A percentile compares a stretch with the other conserved stretches of the same genome.
Conservation (phyloP, 2,329 filamentous ascomycete species). For the Apiospora hydei region DNA sequence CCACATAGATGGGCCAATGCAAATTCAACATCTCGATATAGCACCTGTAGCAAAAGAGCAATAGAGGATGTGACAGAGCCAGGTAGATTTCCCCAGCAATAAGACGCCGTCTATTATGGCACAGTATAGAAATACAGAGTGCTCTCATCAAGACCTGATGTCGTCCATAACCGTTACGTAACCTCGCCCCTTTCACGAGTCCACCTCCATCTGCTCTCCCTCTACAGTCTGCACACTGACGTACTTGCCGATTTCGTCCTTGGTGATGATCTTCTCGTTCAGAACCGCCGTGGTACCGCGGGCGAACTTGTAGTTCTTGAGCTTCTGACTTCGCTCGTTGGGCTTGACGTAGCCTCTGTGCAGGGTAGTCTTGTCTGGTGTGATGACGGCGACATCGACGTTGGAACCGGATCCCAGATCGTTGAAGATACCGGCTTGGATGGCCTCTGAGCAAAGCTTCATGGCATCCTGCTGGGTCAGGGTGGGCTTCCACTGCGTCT, state of each 20-base stretch:
- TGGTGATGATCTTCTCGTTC: constrained; percentile 95
- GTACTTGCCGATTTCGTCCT: constrained; percentile 93
- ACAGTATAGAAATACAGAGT: constrained; percentile 28
- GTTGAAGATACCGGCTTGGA: constrained; percentile 98
- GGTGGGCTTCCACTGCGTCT: constrained; percentile 89
- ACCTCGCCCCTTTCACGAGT: constrained; percentile 52
- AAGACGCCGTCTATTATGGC: constrained; percentile 28
- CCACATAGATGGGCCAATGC: neutral
- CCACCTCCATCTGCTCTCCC: constrained; percentile 74
- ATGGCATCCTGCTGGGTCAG: constrained; percentile 77
- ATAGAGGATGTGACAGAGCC: neutral
- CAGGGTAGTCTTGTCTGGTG: constrained; percentile 91
- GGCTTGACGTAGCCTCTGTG: constrained; percentile 93
- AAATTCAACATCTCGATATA: neutral
- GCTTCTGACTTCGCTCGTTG: constrained; percentile 89
- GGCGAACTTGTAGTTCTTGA: constrained; percentile 90
- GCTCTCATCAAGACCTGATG: constrained; percentile 18
- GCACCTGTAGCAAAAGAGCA: neutral
- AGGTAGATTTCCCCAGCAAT: constrained; percentile 18
- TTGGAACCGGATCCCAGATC: constrained; percentile 97
- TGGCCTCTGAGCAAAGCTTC: constrained; percentile 74
- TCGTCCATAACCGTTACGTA: constrained; percentile 7
- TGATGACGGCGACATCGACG: constrained; percentile 96
- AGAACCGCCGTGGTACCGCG: constrained; percentile 94
- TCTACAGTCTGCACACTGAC: constrained; percentile 87